These are phyloP conservation scores for Aspergillus leporis DNA, from an alignment of 495 filamentous ascomycete genomes.

Conservation along the genomic window DNA sequence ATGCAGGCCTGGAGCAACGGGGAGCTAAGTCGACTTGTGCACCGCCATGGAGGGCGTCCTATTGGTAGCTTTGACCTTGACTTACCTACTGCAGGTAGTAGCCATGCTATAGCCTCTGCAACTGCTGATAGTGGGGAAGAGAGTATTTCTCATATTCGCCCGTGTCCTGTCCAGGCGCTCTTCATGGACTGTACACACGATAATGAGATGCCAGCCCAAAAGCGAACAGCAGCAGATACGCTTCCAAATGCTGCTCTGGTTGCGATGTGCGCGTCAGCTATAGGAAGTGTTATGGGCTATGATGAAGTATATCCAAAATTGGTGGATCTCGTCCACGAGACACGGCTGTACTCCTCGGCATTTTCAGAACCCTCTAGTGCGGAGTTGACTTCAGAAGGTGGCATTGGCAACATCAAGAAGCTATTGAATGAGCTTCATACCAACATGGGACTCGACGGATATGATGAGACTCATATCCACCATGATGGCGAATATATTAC, in stretches of 20 bases:
- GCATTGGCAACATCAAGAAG: constrained; percentile 87
- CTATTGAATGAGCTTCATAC: constrained; percentile 90
- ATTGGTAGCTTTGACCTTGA: constrained; percentile 96
- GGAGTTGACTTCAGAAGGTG: constrained; percentile 64
- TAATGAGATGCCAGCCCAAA: constrained; percentile 95
- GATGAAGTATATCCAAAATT: constrained; percentile 94
- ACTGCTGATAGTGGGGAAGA: constrained; percentile 49
- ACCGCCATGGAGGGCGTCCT: constrained; percentile 89
- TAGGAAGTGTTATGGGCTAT: constrained; percentile 97
- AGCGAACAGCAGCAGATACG: constrained; percentile 91
- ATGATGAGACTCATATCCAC: constrained; percentile 93
- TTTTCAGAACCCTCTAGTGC: constrained; percentile 61
- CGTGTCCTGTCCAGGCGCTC: constrained; percentile 82
- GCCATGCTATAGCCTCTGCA: constrained; percentile 40
- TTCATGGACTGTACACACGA: constrained; percentile 99
- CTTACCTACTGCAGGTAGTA: constrained; percentile 42
- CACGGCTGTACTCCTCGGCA: constrained; percentile 72
- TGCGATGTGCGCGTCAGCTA: constrained; percentile 90
- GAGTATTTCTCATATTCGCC: constrained; percentile 70
- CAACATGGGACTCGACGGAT: constrained; percentile 89
- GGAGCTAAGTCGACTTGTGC: constrained; percentile 87
- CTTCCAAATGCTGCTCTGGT: constrained; percentile 95
- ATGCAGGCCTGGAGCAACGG: constrained; percentile 98
- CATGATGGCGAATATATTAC: constrained; percentile 96
- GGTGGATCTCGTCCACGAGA: constrained; percentile 88